Base-by-base conservation (phyloP, 192 early-diverging fungal species). In the Geranomyces variabilis region DNA sequence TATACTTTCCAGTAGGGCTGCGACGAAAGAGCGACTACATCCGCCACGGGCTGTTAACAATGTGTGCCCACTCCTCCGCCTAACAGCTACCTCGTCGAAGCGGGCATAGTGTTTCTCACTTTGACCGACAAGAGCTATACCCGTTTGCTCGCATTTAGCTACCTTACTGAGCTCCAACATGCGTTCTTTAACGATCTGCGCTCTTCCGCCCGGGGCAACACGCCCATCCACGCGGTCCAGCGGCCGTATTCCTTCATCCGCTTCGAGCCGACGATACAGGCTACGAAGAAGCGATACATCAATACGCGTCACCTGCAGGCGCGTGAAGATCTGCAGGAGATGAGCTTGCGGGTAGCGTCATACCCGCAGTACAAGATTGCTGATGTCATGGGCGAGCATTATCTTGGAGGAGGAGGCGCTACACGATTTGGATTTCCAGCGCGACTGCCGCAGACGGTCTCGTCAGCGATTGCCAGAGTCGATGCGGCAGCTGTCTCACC, bases 241-340 rank as follows among this genome's bases (percentile, higher is more conserved):
- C 58, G 79, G 26, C 79, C 79, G 17, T 81, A 81, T 57, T 77
- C 77, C 21, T 81, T 81, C 63, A 81, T 81, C 56, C 62, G 71
- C 14, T 81, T 81, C 55, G 79, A 81, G 46, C 69, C 76, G 13
- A 36, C 55, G 3, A 75, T 81, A 29, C 79, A 81, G 46, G 28
- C 72, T 8, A 76, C 66, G 3, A 80, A 71, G 53, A 68, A 75
- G 61, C 79, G 79, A 9, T 81, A 81, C 55, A 70, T 70, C 33
- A 81, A 81, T 57, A 76, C 77, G 46, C 76, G 77, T 17, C 73
- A 69, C 10, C 63, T 81, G 21, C 58, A 60, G 15, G 41, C 77
- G 17, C 67, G 64, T 3, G 79, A 79, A 44, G 77, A 81, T 66
- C 58, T 81, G n/a, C 73, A 51, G 9, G 76, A 78, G 12, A 61